Conservation (phyloP, 176 grass and related monocot species). For the Puccinellia tenuiflora region DNA sequence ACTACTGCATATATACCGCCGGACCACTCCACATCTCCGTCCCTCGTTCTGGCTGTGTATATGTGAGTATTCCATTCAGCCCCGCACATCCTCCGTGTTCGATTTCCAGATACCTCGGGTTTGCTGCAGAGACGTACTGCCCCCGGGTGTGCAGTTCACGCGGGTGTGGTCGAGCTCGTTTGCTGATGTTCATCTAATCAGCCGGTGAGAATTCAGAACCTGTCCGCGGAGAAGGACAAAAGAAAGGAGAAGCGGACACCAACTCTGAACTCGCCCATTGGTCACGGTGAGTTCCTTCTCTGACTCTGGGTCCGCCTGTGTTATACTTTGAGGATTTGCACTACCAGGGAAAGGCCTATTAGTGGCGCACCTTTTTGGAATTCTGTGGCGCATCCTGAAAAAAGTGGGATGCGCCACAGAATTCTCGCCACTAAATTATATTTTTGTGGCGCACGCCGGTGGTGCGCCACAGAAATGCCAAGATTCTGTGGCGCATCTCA, state of each 20-base stretch:
- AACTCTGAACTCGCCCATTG: background rate
- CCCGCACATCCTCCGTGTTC: background rate
- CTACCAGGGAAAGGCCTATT: no score
- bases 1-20: background rate
- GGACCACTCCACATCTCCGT: no score
- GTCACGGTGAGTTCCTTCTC: conserved; percentile 14
- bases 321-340: background rate
- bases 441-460: no score
- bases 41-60: no score
- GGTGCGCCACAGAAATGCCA: no score
- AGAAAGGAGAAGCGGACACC: background rate
- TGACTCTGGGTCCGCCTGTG: no score
- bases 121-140: background rate
- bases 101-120: background rate
- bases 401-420: no score
- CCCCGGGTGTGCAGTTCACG: background rate
- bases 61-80: background rate
- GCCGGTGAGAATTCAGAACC: background rate
- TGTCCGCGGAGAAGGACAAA: background rate
- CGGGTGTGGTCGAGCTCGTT: background rate
- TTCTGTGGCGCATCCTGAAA: no score
- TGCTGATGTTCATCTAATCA: conserved; percentile 58
- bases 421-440: no score
- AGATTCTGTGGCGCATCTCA: no score
- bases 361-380: no score